These are phyloP conservation scores for Epichloe sibirici DNA, from an alignment of 2,329 filamentous ascomycete genomes.

Conservation along the genomic window DNA sequence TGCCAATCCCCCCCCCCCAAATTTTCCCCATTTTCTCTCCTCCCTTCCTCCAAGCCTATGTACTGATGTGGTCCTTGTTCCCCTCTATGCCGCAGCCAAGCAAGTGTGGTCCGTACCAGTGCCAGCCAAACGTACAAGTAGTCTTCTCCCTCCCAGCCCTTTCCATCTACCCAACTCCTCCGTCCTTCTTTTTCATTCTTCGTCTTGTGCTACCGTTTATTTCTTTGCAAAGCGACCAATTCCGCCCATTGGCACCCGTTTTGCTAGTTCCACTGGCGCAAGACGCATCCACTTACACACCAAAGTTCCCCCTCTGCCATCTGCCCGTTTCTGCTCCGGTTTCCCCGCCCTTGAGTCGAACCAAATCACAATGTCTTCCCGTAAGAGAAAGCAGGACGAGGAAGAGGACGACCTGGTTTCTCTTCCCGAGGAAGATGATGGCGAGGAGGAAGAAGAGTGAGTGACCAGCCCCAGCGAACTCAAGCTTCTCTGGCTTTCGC, in stretches of 20 bases:
- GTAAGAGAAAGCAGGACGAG: conserved; percentile 48
- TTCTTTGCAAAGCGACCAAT: neutral
- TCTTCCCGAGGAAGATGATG: conserved; percentile 38
- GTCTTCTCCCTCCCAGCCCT: conserved; percentile 6
- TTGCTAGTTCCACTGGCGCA: neutral
- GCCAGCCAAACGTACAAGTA: conserved; percentile 8
- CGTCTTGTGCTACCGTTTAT: neutral
- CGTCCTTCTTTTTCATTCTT: neutral
- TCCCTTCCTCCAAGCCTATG: neutral
- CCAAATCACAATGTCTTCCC: conserved; percentile 30
- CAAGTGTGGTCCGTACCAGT: neutral
- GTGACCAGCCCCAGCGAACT: conserved; percentile 11
- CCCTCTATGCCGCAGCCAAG: conserved; percentile 1
- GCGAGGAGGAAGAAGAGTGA: conserved; percentile 44
- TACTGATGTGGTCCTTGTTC: neutral
- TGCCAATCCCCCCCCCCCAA: neutral
- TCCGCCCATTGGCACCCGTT: neutral
- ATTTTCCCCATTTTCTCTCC: neutral
- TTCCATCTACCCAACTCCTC: neutral
- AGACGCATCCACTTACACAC: conserved; percentile 5
- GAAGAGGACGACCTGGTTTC: conserved; percentile 43
- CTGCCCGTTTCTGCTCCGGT: neutral
- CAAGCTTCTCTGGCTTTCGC: neutral
- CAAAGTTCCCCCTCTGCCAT: neutral
- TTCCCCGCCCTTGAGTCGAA: neutral